Base-by-base conservation (phyloP, 768 basidiomycete species). In the Rhizopogon sp. region DNA sequence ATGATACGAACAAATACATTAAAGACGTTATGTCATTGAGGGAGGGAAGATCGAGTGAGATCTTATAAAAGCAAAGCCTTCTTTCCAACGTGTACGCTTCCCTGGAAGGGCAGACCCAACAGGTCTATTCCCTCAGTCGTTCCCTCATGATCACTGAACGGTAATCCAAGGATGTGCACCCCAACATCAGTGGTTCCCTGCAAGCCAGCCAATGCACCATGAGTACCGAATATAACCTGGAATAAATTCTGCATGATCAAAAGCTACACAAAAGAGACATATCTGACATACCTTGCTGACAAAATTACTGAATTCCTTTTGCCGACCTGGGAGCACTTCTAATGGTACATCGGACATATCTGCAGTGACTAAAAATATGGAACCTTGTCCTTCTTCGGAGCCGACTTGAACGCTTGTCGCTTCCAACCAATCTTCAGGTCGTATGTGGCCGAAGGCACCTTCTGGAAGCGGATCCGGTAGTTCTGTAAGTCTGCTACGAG, bases 361-460 rank as follows among this genome's bases (percentile, higher is more conserved):
- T 7, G 91, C 88, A 0, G 78, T 76, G 10, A 93, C 80, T 0
- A 72, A 70, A 58, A 84, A 83, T 3, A 75, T 71, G 1, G 80
- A 74, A 5, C 84, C 87, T 17, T 79, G 78, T 14, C 70, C 78
- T 49, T 74, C 79, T 29, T 70, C 70, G 13, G 72, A 63, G 5
- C 73, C 69, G n/a, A 74, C 70, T 13, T 70, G 74, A 13, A 74
- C 76, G 49, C 77, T 79, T 17, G 58, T 56, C 1, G 79, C 72
- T 0, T 65, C 59, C 14, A 93, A 63, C 91, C 90, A 93, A 42
- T 82, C 78, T 1, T 82, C 79, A 0, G 88, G 88, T 13, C 78
- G 72, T 45, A 93, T 85, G 58, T 83, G 86, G 8, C 82, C 90
- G 66, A 93, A 93, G 1, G 90, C 90, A n/a, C 74, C 73, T 31